Conservation (phyloP, 805 yeast genomes). For the Wickerhamiella azymoides region DNA sequence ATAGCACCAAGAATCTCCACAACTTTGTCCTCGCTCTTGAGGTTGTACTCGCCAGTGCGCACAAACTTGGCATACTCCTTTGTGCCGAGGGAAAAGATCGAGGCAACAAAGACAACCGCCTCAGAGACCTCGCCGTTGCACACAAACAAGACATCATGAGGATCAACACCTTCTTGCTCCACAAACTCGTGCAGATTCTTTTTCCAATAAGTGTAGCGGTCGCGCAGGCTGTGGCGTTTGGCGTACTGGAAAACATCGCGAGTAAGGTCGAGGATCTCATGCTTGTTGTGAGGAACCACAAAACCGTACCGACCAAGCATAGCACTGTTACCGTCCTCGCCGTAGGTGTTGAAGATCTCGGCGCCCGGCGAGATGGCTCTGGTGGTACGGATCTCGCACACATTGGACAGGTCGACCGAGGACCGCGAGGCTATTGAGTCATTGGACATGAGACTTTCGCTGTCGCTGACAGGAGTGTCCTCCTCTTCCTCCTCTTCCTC, state of each 20-base stretch:
- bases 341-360: conserved; percentile 76
- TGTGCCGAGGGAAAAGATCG: conserved; percentile 4
- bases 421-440: conserved; percentile 19
- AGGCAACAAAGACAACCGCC: neutral
- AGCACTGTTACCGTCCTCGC: conserved; percentile 51
- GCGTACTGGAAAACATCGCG: conserved; percentile 31
- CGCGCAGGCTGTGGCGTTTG: conserved; percentile 21
- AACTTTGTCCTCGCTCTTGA: conserved; percentile 13
- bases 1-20: neutral
- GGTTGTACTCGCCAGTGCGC: conserved; percentile 10
- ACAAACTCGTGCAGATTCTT: conserved; percentile 21
- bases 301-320: conserved; percentile 72
- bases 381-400: conserved; percentile 56
- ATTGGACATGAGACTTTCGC: conserved; percentile 17
- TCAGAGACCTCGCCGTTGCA: conserved; percentile 2
- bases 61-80: conserved; percentile 11
- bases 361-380: conserved; percentile 31
- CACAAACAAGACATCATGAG: conserved; percentile 2
- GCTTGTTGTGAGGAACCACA: conserved; percentile 37
- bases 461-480: conserved; percentile 19
- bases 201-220: conserved; percentile 34
- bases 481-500: conserved; percentile 22
- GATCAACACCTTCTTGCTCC: conserved; percentile 2
- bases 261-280: conserved; percentile 47
- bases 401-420: conserved; percentile 22